A percentile compares a stretch with the other conserved stretches of the same genome.
These are phyloP conservation scores for Nothophoma quercina DNA, from an alignment of 2,329 filamentous ascomycete species.

Conservation along the genomic window DNA sequence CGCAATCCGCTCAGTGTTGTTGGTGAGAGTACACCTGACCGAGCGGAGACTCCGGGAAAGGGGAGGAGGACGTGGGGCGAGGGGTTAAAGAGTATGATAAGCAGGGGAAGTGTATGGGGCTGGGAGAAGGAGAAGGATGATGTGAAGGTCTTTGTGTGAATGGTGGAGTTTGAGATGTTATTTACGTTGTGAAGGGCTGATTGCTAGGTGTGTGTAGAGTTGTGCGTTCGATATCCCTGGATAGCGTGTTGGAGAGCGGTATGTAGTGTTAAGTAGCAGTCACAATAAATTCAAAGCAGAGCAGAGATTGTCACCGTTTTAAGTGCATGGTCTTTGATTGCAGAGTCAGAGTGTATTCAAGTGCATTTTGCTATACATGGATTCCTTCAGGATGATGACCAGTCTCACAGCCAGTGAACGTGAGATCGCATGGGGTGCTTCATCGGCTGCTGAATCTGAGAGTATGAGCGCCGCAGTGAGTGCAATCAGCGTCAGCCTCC, in stretches of 20 bases:
- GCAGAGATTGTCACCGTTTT: too few relatives aligned
- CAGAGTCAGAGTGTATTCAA: too few relatives aligned
- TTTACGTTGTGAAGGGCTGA: neutral
- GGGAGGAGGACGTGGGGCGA: conserved; percentile 34
- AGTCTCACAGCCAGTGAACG: too few relatives aligned
- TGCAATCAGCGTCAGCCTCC: too few relatives aligned
- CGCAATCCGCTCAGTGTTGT: conserved; percentile 26
- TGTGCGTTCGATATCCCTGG: conserved; percentile 6
- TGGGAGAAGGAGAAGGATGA: conserved; percentile 26
- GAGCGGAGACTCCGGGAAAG: conserved; percentile 21
- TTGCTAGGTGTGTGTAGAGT: neutral
- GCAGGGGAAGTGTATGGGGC: conserved; percentile 21
- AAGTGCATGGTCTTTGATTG: too few relatives aligned
- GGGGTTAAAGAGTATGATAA: conserved; percentile 30
- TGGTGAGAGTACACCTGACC: conserved; percentile 18
- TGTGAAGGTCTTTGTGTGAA: conserved; percentile 35
- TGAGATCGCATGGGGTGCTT: too few relatives aligned
- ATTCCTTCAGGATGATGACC: too few relatives aligned
- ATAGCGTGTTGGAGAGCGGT: neutral
- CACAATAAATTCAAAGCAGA: too few relatives aligned
- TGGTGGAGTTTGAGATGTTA: too few relatives aligned
- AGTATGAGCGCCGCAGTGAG: too few relatives aligned
- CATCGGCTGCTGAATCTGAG: too few relatives aligned
- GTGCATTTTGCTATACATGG: too few relatives aligned
- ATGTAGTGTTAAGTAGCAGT: neutral